Evolutionary conservation across 2,329 filamentous ascomycete genomes (phyloP).

Genomic region (Scytalidium lignicola): DNA sequence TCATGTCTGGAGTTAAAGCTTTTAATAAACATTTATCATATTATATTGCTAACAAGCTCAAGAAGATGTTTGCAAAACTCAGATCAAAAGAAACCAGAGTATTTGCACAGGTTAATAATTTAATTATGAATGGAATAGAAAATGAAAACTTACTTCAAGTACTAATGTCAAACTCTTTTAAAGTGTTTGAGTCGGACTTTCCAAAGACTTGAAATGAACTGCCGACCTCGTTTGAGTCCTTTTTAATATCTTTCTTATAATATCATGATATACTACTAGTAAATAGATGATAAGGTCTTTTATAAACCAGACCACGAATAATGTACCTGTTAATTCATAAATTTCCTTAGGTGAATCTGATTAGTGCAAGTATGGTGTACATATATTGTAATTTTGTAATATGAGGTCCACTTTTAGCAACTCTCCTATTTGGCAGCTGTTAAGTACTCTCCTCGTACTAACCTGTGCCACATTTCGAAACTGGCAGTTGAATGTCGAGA

Average conservation of each 20-base stretch:
- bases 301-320: too few relatives aligned
- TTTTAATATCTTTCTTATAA: not conserved
- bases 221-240: not conserved
- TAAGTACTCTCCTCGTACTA: too few relatives aligned
- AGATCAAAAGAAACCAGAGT: constrained; percentile 1
- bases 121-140: not conserved
- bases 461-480: too few relatives aligned
- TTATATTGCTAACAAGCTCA: constrained; percentile 32
- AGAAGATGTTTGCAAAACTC: constrained; percentile 28
- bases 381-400: too few relatives aligned
- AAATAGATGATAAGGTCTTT: too few relatives aligned
- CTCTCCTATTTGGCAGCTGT: too few relatives aligned
- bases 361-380: too few relatives aligned
- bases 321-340: too few relatives aligned
- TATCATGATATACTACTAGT: too few relatives aligned
- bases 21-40: constrained; percentile 32
- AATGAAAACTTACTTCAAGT: not conserved
- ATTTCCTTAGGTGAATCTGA: too few relatives aligned
- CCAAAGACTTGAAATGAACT: not conserved
- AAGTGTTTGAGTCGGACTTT: not conserved
- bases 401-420: too few relatives aligned
- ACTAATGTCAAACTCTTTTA: not conserved
- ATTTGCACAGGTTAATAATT: constrained; percentile 2
- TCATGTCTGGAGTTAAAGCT: constrained; percentile 27
- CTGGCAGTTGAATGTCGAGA: too few relatives aligned